phyloP scores from a whole-genome alignment of 2,329 filamentous ascomycete species.

The Dactylellina parvicollis region DNA sequence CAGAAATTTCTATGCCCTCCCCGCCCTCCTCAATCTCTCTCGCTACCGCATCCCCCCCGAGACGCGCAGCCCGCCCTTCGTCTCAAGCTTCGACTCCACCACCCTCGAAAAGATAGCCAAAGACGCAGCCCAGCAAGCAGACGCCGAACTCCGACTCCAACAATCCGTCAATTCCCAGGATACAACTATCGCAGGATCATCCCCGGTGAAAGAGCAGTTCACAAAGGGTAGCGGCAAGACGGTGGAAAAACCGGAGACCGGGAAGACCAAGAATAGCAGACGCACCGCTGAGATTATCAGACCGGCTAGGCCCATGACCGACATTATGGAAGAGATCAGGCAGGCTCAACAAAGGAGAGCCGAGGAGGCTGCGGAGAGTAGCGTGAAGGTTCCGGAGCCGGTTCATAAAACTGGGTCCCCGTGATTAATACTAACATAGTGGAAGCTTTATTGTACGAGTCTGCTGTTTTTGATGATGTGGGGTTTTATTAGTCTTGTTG shows the following conservation, averaged over 20 bases:
- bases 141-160: neutral
- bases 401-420: neutral
- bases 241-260: neutral
- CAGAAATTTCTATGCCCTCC: slow-evolving; percentile 8
- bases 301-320: neutral
- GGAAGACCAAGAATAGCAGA: neutral
- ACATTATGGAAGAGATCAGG: slow-evolving; percentile 2
- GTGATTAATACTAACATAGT: neutral
- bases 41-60: slow-evolving; percentile 21
- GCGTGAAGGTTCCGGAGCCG: neutral
- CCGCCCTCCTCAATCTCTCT: neutral
- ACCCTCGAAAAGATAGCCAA: slow-evolving; percentile 45
- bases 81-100: slow-evolving; percentile 43
- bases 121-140: slow-evolving; percentile 18
- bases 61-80: slow-evolving; percentile 1
- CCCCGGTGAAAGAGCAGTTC: neutral
- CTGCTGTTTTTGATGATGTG: neutral
- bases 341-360: neutral
- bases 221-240: neutral
- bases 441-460: neutral
- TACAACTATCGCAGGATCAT: neutral
- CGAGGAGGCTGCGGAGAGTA: neutral
- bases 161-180: neutral
- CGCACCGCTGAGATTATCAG: neutral
- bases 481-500: neutral